These are phyloP conservation scores for Leccinum sublutescens DNA, from an alignment of 768 basidiomycete species.

Conservation along the genomic window DNA sequence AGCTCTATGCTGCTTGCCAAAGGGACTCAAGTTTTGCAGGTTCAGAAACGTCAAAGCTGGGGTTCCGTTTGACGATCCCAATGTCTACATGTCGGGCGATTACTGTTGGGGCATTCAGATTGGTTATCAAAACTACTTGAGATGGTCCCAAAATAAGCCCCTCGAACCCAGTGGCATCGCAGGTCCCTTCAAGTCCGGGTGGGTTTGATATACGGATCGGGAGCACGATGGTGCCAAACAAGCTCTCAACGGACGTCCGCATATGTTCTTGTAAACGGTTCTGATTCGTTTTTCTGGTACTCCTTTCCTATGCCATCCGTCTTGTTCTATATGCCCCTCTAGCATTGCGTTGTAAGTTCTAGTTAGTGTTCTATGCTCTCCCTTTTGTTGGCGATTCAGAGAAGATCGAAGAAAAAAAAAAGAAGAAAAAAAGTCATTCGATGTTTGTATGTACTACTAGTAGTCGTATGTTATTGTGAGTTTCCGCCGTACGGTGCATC, in stretches of 20 bases:
- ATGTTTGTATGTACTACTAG: background rate
- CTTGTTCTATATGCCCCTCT: background rate
- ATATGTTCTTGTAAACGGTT: background rate
- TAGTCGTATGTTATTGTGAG: background rate
- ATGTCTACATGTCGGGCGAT: background rate
- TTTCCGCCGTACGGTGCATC: background rate
- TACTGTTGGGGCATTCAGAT: background rate
- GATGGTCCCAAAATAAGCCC: background rate
- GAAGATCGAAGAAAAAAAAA: background rate
- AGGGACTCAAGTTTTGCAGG: background rate
- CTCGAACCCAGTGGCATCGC: background rate
- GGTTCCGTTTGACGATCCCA: background rate
- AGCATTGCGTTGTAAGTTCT: background rate
- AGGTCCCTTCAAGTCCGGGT: background rate
- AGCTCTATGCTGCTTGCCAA: background rate
- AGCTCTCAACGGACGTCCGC: background rate
- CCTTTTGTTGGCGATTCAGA: background rate
- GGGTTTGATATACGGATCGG: background rate
- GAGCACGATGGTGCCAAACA: background rate
- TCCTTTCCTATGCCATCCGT: too few relatives aligned
- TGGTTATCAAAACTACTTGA: background rate
- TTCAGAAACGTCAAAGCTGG: background rate
- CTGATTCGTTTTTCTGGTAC: background rate
- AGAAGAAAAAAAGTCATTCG: background rate
- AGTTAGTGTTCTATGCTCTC: too few relatives aligned